Evolutionary conservation across 1,284 basidiomycete genomes (phyloP).

Genomic region (Amylostereum areolatum): DNA sequence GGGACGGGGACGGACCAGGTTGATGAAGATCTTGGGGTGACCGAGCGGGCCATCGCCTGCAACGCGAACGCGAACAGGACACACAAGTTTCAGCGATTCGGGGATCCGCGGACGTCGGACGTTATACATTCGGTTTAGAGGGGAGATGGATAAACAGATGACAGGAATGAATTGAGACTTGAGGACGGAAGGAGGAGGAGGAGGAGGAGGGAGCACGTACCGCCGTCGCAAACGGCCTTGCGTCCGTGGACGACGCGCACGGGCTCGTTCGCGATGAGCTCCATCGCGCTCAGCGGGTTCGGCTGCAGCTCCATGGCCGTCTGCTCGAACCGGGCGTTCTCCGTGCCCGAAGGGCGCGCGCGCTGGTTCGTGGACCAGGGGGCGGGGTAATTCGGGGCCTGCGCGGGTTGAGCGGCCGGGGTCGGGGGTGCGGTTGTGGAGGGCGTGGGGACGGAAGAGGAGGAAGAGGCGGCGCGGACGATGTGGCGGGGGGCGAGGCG

Average conservation of each 20-base stretch:
- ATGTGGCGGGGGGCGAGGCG: conserved; percentile 2
- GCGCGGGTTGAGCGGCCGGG: conserved; percentile 23
- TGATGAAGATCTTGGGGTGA: conserved; percentile 96
- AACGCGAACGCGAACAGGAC: too few species aligned
- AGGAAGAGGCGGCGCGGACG: conserved; percentile 6
- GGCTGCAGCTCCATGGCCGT: conserved; percentile 84
- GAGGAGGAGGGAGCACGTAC: conserved; percentile 40
- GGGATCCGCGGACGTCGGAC: too few species aligned
- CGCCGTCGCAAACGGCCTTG: conserved; percentile 90
- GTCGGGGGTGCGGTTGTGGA: conserved; percentile 4
- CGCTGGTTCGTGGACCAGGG: conserved; percentile 78
- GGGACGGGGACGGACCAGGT: conserved; percentile 58
- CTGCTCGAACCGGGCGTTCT: conserved; percentile 88
- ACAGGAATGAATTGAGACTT: conserved; percentile 3
- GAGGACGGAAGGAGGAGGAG: neutral
- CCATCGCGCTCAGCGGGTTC: conserved; percentile 87
- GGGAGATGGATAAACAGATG: conserved; percentile 5
- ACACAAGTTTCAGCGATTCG: too few species aligned
- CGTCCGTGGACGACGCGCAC: conserved; percentile 76
- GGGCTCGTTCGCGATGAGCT: conserved; percentile 82
- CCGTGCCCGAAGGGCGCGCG: conserved; percentile 47
- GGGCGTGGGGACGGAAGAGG: neutral
- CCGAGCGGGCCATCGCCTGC: conserved; percentile 92
- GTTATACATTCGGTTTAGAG: too few species aligned
- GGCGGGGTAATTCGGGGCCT: conserved; percentile 73